A percentile compares a stretch with the other conserved stretches of the same genome.
These are phyloP conservation scores for Phaeolepiota aurea DNA, from an alignment of 768 basidiomycete genomes.

Conservation along the genomic window DNA sequence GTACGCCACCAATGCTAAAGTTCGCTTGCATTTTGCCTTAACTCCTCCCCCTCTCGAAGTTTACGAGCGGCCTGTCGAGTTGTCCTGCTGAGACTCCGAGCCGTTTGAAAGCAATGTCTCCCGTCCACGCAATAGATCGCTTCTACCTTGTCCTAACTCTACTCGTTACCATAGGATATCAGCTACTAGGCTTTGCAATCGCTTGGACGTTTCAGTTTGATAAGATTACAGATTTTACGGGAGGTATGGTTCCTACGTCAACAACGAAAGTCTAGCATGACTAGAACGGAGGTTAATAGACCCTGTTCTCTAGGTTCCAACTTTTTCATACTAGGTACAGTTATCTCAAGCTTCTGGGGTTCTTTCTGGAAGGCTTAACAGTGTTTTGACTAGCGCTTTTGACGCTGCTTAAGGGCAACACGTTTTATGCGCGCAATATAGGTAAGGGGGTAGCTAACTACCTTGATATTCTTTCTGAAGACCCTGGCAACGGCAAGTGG, in stretches of 20 bases:
- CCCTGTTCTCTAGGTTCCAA: neutral
- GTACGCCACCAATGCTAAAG: too few species aligned
- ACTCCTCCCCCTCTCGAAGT: too few species aligned
- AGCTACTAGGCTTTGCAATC: conserved; percentile 52
- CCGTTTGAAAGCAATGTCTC: too few species aligned
- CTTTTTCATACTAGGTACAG: neutral
- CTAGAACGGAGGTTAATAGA: neutral
- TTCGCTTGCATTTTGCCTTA: too few species aligned
- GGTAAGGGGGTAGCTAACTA: conserved; percentile 10
- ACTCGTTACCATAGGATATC: conserved; percentile 49
- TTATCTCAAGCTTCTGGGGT: neutral
- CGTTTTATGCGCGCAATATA: conserved; percentile 51
- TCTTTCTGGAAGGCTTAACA: neutral
- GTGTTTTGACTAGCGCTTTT: conserved; percentile 35
- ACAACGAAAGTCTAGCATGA: conserved; percentile 13
- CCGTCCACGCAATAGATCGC: conserved; percentile 37
- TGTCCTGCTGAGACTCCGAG: too few species aligned
- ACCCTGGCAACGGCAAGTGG: conserved; percentile 18
- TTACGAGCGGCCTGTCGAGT: too few species aligned
- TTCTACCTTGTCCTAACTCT: conserved; percentile 43
- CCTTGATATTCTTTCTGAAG: neutral
- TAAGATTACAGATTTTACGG: conserved; percentile 67
- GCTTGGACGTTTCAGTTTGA: conserved; percentile 67
- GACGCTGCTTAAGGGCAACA: conserved; percentile 53
- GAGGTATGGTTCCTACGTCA: conserved; percentile 24